phyloP scores from a whole-genome alignment of 352 stramenopile genomes.

The Phytopythium kandeliae region DNA sequence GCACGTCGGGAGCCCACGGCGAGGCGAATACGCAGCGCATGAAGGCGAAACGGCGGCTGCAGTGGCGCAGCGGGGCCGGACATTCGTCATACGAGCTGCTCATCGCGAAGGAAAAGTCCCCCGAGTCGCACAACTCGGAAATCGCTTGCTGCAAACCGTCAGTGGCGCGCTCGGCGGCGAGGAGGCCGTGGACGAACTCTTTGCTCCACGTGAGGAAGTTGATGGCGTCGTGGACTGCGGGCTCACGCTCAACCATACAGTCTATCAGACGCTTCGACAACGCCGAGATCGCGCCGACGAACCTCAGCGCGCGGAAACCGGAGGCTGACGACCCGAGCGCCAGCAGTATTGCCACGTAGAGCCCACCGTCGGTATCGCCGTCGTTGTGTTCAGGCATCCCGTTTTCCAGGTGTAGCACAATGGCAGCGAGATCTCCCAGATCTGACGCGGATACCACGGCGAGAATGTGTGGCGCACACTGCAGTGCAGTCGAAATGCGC shows the following conservation, averaged over 20 bases:
- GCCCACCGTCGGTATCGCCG: too few species aligned
- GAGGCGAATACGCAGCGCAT: conserved; percentile 30
- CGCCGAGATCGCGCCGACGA: background rate
- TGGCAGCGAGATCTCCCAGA: background rate
- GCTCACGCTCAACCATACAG: background rate
- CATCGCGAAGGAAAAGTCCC: conserved; percentile 13
- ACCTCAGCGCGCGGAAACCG: background rate
- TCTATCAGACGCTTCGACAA: background rate
- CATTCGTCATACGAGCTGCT: conserved; percentile 38
- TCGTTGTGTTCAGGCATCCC: background rate
- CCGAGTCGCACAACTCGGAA: background rate
- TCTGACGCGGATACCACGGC: background rate
- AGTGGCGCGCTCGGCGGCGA: background rate
- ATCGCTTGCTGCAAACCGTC: background rate
- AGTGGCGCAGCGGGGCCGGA: conserved; percentile 5
- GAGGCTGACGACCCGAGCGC: background rate
- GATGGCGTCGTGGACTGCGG: background rate
- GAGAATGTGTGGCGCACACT: background rate
- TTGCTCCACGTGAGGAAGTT: conserved; percentile 4
- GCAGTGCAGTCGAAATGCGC: background rate
- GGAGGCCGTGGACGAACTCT: conserved; percentile 3
- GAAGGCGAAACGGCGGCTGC: conserved; percentile 15
- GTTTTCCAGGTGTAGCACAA: background rate
- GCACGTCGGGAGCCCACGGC: conserved; percentile 14
- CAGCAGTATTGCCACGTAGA: background rate